These are phyloP conservation scores for Oryza glumipatula DNA, from an alignment of 176 grass and related monocot genomes.

Conservation along the genomic window DNA sequence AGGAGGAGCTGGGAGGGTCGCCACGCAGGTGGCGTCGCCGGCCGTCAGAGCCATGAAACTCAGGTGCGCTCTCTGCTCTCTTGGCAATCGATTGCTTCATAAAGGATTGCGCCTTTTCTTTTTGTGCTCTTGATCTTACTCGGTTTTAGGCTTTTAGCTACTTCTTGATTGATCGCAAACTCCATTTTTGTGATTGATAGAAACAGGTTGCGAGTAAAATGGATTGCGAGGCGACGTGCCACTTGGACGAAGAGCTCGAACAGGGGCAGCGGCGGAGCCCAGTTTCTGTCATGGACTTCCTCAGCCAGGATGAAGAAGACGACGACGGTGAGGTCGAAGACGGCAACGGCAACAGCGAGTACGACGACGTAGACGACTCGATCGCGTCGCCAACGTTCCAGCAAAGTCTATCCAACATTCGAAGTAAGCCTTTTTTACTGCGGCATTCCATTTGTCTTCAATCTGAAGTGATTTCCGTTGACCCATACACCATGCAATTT, in stretches of 20 bases:
- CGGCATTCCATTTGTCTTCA: neutral
- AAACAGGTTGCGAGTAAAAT: constrained; percentile 10
- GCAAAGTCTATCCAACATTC: constrained; percentile 51
- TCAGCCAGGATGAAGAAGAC: constrained; percentile 52
- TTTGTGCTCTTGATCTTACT: neutral
- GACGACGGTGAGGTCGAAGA: constrained; percentile 20
- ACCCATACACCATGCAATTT: neutral
- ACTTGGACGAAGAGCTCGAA: constrained; percentile 40
- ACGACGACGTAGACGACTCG: constrained; percentile 22
- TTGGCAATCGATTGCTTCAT: neutral
- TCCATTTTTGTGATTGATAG: neutral
- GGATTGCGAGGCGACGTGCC: constrained; percentile 23
- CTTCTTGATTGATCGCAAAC: neutral
- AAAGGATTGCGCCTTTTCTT: neutral
- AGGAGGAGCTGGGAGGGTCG: constrained; percentile 31
- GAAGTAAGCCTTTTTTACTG: constrained; percentile 49
- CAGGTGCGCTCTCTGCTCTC: neutral
- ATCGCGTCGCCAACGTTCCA: constrained; percentile 46
- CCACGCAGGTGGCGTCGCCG: neutral
- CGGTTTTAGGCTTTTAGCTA: neutral
- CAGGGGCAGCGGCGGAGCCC: constrained; percentile 62
- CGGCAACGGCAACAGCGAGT: neutral
- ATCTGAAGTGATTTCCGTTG: constrained; percentile 19
- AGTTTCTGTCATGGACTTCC: constrained; percentile 85
- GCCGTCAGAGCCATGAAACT: constrained; percentile 22